A percentile compares a stretch with the other conserved stretches of the same genome.
These are phyloP conservation scores for Brassica napus DNA, from an alignment of 345 rosid genomes.

Conservation along the genomic window DNA sequence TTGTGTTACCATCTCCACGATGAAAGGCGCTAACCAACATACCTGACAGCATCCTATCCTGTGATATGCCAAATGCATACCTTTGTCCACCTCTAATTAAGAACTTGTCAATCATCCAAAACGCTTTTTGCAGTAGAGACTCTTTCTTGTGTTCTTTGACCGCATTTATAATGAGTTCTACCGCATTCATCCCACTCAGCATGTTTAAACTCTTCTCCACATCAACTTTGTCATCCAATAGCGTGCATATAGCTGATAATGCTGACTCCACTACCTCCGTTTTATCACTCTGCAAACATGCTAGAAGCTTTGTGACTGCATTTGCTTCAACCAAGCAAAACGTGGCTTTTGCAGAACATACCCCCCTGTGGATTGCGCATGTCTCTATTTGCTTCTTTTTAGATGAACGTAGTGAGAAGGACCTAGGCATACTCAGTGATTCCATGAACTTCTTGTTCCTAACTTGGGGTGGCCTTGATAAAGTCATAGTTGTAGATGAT, in stretches of 20 bases:
- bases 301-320: conserved; percentile 68
- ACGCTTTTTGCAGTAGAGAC: conserved; percentile 69
- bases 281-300: conserved; percentile 77
- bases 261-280: conserved; percentile 78
- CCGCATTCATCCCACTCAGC: conserved; percentile 58
- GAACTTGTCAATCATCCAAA: conserved; percentile 86
- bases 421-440: conserved; percentile 46
- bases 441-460: conserved; percentile 52
- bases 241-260: conserved; percentile 73
- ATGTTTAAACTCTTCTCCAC: conserved; percentile 62
- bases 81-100: conserved; percentile 60
- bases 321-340: conserved; percentile 89
- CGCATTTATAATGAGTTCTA: conserved; percentile 58
- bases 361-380: conserved; percentile 82
- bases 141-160: conserved; percentile 70
- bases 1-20: conserved; percentile 69
- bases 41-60: conserved; percentile 65
- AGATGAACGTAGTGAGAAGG: conserved; percentile 49
- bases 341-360: conserved; percentile 73
- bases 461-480: conserved; percentile 55
- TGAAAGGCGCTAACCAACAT: conserved; percentile 75
- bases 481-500: conserved; percentile 60
- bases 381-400: conserved; percentile 44
- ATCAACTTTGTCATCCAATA: conserved; percentile 83
- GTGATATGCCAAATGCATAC: conserved; percentile 61